phyloP scores from a whole-genome alignment of 768 basidiomycete species.

The Lentinula detonsa region DNA sequence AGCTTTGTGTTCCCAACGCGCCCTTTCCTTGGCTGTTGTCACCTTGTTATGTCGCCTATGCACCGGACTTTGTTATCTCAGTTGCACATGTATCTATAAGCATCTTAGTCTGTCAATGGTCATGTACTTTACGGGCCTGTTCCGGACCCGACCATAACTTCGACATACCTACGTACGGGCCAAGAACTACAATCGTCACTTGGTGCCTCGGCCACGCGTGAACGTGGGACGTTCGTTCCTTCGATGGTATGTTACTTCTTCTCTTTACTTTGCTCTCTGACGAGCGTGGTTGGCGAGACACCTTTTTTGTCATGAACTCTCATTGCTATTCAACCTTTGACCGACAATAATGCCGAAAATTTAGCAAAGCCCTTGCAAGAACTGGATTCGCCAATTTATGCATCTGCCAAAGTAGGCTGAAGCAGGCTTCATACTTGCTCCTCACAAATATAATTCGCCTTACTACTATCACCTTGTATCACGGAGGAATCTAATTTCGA shows the following conservation, averaged over 20 bases:
- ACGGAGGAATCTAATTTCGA: not conserved
- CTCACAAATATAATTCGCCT: not conserved
- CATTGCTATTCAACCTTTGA: not conserved
- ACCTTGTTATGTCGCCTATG: not conserved
- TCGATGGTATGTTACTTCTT: not conserved
- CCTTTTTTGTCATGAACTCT: not conserved
- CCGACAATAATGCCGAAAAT: not conserved
- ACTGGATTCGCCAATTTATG: not conserved
- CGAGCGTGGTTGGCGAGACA: not conserved
- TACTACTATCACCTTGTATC: not conserved
- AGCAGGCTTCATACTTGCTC: not conserved
- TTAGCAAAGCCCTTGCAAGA: not conserved
- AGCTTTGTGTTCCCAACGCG: not conserved
- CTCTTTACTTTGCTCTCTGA: not conserved
- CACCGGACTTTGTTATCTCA: not conserved
- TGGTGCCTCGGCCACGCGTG: not conserved
- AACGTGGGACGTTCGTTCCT: not conserved
- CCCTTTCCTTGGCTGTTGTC: not conserved
- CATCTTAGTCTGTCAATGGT: not conserved
- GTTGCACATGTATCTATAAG: not conserved
- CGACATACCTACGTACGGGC: not conserved
- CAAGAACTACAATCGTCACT: not conserved
- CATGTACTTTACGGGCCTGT: not conserved
- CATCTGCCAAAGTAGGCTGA: not conserved
- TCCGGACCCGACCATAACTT: not conserved